Percentiles rank a stretch among this genome's conserved stretches.
phyloP scores from a whole-genome alignment of 768 basidiomycete species.

The Dacryopinax primogenitus region DNA sequence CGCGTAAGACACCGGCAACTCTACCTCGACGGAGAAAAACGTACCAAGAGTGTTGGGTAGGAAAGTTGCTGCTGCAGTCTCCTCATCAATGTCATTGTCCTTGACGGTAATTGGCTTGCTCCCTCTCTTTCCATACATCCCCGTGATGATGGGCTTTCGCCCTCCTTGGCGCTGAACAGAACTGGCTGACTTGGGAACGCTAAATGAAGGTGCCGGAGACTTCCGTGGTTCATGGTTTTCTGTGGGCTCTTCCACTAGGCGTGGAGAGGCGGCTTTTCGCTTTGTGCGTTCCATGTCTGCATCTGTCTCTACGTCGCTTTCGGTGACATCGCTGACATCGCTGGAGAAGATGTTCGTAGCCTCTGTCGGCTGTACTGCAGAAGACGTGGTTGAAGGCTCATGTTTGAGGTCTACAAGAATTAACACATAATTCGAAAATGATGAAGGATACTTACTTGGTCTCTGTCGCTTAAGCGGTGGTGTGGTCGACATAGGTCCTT shows the following conservation, averaged over 20 bases:
- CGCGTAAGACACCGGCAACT: neutral
- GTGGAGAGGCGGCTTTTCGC: neutral
- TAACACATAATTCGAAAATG: neutral
- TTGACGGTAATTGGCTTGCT: neutral
- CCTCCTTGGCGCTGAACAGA: neutral
- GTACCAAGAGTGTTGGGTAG: neutral
- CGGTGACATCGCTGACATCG: constrained; percentile 20
- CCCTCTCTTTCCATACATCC: neutral
- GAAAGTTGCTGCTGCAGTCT: neutral
- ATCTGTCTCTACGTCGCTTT: constrained; percentile 18
- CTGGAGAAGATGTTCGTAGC: too few relatives aligned
- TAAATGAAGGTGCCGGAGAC: neutral
- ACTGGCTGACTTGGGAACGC: neutral
- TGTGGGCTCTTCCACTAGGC: neutral
- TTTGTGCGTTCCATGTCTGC: neutral
- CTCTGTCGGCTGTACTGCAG: too few relatives aligned
- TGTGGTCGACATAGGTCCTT: neutral
- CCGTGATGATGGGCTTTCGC: neutral
- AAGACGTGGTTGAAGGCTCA: too few relatives aligned
- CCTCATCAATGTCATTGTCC: neutral
- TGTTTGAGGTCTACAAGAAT: neutral
- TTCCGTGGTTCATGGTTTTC: neutral
- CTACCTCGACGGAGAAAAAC: neutral
- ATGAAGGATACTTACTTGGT: neutral
- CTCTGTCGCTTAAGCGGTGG: neutral